Conservation (phyloP, 192 early-diverging fungal genomes). For the Spizellomyces sp. region DNA sequence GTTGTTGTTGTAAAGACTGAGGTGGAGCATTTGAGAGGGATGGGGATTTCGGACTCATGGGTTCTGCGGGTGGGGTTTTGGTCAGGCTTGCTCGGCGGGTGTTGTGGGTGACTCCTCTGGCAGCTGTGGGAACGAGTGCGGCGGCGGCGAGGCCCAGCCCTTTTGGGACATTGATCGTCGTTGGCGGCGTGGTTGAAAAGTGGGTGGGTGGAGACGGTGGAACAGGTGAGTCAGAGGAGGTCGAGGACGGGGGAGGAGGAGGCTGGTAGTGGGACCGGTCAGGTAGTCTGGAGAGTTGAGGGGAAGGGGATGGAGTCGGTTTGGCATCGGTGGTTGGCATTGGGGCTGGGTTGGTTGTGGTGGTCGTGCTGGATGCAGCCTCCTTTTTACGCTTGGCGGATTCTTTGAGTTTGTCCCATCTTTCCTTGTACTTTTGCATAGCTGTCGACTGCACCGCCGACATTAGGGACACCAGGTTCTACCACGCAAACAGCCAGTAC, state of each 20-base stretch:
- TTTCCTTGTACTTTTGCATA: slow-evolving; percentile 70
- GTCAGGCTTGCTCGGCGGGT: neutral
- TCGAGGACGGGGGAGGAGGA: too few relatives aligned
- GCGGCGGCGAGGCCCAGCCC: neutral
- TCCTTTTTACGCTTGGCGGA: slow-evolving; percentile 63
- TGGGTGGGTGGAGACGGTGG: too few relatives aligned
- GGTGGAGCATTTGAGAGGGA: neutral
- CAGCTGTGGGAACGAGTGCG: neutral
- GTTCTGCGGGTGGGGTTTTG: neutral
- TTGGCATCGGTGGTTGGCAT: too few relatives aligned
- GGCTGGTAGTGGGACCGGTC: too few relatives aligned
- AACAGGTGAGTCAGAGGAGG: too few relatives aligned
- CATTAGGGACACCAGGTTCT: neutral
- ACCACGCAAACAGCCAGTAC: neutral
- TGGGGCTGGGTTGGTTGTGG: too few relatives aligned
- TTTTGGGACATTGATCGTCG: neutral
- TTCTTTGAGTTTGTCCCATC: slow-evolving; percentile 82
- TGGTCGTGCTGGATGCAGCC: slow-evolving; percentile 20
- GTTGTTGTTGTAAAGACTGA: neutral
- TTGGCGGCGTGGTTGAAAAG: too few relatives aligned
- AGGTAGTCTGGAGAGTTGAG: too few relatives aligned
- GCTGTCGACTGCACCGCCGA: slow-evolving; percentile 29
- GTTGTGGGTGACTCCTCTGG: too few relatives aligned
- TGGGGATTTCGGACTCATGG: neutral
- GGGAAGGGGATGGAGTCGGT: too few relatives aligned